Evolutionary conservation across 2,329 filamentous ascomycete species (phyloP).

Genomic region (Trichophyton schoenleinii): DNA sequence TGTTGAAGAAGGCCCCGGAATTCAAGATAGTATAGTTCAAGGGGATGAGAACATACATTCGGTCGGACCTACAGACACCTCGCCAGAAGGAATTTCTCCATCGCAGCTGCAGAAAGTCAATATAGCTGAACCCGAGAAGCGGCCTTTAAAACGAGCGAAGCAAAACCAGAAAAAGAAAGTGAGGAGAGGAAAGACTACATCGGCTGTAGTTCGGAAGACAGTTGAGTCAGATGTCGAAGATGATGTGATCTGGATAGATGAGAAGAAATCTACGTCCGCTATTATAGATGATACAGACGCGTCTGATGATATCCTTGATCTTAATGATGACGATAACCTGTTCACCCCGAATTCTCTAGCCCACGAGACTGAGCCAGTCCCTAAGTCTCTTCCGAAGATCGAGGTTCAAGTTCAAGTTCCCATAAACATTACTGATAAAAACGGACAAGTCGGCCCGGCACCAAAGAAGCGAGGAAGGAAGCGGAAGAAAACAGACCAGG

Average conservation of each 20-base stretch:
- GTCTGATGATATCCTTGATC: neutral
- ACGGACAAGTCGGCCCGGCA: neutral
- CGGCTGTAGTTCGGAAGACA: slow-evolving; percentile 21
- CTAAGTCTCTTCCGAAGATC: neutral
- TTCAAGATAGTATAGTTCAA: neutral
- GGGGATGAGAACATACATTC: neutral
- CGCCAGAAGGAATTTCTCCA: neutral
- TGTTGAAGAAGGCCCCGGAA: neutral
- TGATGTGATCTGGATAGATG: slow-evolving; percentile 32
- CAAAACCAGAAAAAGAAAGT: slow-evolving; percentile 31
- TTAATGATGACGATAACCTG: neutral
- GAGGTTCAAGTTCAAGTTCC: neutral
- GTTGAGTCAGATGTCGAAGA: slow-evolving; percentile 24
- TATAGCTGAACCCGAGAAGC: neutral
- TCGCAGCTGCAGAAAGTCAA: neutral
- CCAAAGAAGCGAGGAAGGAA: slow-evolving; percentile 34
- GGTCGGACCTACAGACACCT: neutral
- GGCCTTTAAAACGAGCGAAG: slow-evolving; percentile 18
- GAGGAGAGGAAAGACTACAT: slow-evolving; percentile 34
- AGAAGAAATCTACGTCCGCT: slow-evolving; percentile 7
- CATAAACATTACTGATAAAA: neutral
- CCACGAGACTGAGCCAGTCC: neutral
- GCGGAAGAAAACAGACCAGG: slow-evolving; percentile 21
- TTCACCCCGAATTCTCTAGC: neutral
- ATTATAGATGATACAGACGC: slow-evolving; percentile 4